Conservation (phyloP, 768 basidiomycete genomes). For the Suillus cothurnatus region DNA sequence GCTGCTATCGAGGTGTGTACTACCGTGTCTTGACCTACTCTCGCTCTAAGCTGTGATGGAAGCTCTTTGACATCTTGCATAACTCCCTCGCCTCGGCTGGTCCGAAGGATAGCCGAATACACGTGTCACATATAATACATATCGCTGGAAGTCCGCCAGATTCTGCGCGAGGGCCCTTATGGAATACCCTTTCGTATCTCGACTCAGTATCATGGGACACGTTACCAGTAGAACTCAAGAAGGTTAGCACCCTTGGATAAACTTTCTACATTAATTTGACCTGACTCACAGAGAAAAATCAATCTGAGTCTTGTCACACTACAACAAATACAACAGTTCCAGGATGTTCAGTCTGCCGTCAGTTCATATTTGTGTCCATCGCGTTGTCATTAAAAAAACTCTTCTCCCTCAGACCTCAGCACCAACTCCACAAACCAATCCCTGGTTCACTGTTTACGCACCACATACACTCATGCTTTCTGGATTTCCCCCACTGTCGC, state of each 20-base stretch:
- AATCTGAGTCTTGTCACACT: conserved; percentile 54
- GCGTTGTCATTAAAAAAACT: background rate
- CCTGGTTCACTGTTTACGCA: conserved; percentile 59
- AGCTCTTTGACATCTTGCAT: conserved; percentile 42
- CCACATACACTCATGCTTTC: conserved; percentile 49
- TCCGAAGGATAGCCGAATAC: conserved; percentile 30
- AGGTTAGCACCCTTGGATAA: conserved; percentile 40
- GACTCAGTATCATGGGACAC: conserved; percentile 63
- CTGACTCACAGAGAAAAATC: conserved; percentile 54
- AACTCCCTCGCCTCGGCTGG: conserved; percentile 17
- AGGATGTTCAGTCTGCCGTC: conserved; percentile 54
- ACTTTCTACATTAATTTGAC: background rate
- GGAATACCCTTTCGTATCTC: conserved; percentile 49
- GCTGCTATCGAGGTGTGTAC: conserved; percentile 65
- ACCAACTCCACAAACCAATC: conserved; percentile 35
- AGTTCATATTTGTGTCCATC: conserved; percentile 19
- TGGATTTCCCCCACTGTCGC: conserved; percentile 41
- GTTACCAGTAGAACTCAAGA: conserved; percentile 60
- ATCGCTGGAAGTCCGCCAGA: conserved; percentile 62
- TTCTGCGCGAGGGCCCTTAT: conserved; percentile 50
- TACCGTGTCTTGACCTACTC: background rate
- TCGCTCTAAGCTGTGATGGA: conserved; percentile 35
- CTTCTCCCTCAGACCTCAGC: conserved; percentile 35
- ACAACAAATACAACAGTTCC: conserved; percentile 46
- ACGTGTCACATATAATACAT: conserved; percentile 57